Evolutionary conservation across 2,329 filamentous ascomycete genomes (phyloP), one percentile per base, ranked within the genome.

Genomic region (Cordyceps cicadae): DNA sequence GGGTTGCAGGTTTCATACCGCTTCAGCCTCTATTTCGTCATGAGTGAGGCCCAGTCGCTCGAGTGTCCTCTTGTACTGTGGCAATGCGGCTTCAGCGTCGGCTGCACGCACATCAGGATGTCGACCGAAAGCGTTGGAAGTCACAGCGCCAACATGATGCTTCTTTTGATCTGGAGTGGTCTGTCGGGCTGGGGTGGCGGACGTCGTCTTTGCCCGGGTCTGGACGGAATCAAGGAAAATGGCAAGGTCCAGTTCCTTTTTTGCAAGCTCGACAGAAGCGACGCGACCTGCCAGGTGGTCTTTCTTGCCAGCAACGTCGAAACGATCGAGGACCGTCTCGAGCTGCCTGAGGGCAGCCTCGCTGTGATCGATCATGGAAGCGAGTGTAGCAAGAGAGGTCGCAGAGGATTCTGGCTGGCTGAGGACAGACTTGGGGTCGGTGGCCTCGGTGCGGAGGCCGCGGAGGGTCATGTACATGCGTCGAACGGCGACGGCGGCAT

Each of bases 81-180:
- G 77, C 84, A 84, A 87, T 34, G 84, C 70, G 29, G 78, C 76
- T 50, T 83, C 79, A 24, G 82, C 78, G 56, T 78, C 76, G 17
- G 78, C 75, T 19, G 68, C 63, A 58, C 76, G 67, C 62, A 72
- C 69, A 58, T 70, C 72, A 63, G 74, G 71, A 50, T 73, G 72
- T 56, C 76, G 74, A 12, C 74, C 73, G 55, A 79, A 80, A 26
- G 86, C 74, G 12, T 77, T 76, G 12, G 74, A 70, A 3, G 84
- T 83, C 63, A 87, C 80, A 34, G 71, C 71, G 65, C 87, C 83
- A 37, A 87, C 80, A 66, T 85, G 84, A 67, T 83, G 79, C 69
- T 84, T 81, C 67, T 87, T 84, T 8, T 69, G 68, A 61, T 86
- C 80, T 39, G 85, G n/a, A 17, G 43, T 72, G 19, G 43, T 72